Conservation (phyloP, 768 basidiomycete species). For the Grammothele lineata region DNA sequence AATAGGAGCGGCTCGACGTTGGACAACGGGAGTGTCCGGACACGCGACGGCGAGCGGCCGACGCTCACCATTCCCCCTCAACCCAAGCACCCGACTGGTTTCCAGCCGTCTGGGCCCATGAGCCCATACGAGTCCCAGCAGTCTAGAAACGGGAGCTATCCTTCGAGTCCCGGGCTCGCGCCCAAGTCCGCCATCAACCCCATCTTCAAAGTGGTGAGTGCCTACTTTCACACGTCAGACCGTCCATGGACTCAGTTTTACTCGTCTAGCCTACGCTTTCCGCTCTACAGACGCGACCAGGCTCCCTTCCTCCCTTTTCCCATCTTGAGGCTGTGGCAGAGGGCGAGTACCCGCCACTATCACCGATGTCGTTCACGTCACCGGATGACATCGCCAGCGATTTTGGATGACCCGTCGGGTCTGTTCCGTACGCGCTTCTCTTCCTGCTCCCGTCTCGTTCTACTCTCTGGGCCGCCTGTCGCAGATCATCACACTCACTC, state of each 20-base stretch:
- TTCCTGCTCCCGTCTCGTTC: conserved; percentile 3
- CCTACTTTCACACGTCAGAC: neutral
- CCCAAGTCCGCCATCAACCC: conserved; percentile 76
- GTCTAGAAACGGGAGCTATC: conserved; percentile 46
- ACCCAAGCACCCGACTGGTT: conserved; percentile 28
- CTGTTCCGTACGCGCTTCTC: conserved; percentile 6
- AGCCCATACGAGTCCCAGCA: conserved; percentile 43
- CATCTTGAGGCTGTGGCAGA: conserved; percentile 82
- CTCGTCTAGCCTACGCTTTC: conserved; percentile 19
- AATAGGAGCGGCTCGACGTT: conserved; percentile 17
- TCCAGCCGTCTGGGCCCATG: conserved; percentile 35
- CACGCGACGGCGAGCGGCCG: conserved; percentile 17
- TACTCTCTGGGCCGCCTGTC: conserved; percentile 8
- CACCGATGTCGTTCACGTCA: conserved; percentile 68
- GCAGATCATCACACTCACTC: conserved; percentile 21
- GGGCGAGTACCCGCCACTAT: conserved; percentile 66
- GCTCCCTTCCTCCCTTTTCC: conserved; percentile 69
- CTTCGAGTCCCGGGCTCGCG: conserved; percentile 56
- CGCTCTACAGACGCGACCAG: conserved; percentile 18
- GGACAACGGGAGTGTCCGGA: conserved; percentile 17
- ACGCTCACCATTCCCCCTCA: conserved; percentile 22
- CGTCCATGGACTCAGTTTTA: neutral
- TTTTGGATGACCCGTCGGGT: conserved; percentile 16
- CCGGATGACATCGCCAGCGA: conserved; percentile 39
- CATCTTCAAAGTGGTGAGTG: conserved; percentile 87